Evolutionary conservation across 73 alveolate species (phyloP).

Genomic region (Paraurostyla sp.): DNA sequence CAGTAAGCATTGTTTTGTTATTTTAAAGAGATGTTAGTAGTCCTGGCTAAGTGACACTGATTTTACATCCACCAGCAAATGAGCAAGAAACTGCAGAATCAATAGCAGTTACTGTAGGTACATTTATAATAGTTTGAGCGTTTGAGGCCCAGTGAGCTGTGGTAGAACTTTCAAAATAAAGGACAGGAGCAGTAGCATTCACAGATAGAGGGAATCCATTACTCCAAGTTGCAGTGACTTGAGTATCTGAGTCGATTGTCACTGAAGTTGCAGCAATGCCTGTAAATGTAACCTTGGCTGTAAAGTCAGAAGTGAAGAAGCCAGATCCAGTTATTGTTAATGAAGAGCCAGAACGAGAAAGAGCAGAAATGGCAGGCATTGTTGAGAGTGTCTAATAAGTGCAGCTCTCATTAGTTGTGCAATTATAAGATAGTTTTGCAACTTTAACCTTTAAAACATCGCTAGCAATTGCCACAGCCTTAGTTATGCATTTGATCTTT

Average conservation of each 20-base stretch:
- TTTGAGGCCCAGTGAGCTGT: slow-evolving; percentile 26
- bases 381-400: not conserved
- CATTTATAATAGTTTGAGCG: not conserved
- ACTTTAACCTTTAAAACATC: not conserved
- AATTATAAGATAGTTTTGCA: not conserved
- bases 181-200: not conserved
- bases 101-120: too few species aligned
- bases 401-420: not conserved
- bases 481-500: slow-evolving; percentile 8
- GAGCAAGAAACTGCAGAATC: not conserved
- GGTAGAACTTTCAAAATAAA: not conserved
- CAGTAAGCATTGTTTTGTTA: not conserved
- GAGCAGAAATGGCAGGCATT: not conserved
- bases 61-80: slow-evolving; percentile 26
- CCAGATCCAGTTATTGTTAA: slow-evolving; percentile 1
- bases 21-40: not conserved
- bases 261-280: slow-evolving; percentile 22
- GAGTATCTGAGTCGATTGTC: slow-evolving; percentile 12
- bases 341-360: not conserved
- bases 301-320: not conserved
- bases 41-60: not conserved
- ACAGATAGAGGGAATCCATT: slow-evolving; percentile 32
- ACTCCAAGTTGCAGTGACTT: slow-evolving; percentile 34
- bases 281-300: not conserved
- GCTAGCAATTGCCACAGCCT: not conserved